These are phyloP conservation scores for Aureobasidium uvarum DNA, from an alignment of 2,329 filamentous ascomycete species.

Conservation along the genomic window DNA sequence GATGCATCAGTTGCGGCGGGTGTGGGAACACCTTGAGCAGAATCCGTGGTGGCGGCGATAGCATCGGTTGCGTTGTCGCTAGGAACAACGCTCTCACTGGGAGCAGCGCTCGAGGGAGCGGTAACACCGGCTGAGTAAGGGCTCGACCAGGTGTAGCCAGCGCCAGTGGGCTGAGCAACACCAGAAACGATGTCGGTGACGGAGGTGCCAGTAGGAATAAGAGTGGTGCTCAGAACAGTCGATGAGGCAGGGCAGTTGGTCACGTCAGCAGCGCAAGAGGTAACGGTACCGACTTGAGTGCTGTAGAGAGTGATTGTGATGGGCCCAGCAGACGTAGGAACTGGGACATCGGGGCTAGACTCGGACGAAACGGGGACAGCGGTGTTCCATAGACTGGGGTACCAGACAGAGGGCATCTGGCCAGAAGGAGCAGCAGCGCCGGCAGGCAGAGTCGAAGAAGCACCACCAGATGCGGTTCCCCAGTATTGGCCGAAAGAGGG, in stretches of 20 bases:
- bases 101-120: constrained; percentile 10
- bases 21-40: no score
- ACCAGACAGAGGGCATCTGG: constrained; percentile 19
- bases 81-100: neutral
- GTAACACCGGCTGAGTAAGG: constrained; percentile 9
- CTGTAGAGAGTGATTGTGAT: constrained; percentile 29
- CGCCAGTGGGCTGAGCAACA: neutral
- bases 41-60: neutral
- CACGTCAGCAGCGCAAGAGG: constrained; percentile 26
- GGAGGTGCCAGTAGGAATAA: constrained; percentile 2
- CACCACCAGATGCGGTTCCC: constrained; percentile 11
- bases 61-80: neutral
- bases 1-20: no score
- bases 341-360: neutral
- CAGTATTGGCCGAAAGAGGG: constrained; percentile 23
- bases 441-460: constrained; percentile 9
- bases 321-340: constrained; percentile 12
- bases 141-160: constrained; percentile 7
- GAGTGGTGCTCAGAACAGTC: constrained; percentile 12
- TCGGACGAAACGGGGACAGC: neutral
- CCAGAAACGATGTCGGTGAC: neutral
- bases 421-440: constrained; percentile 18
- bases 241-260: constrained; percentile 24
- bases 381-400: constrained; percentile 11
- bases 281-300: constrained; percentile 27